These are phyloP conservation scores for Nicotiana knightiana DNA, from an alignment of 257 asterid genomes.

Conservation along the genomic window DNA sequence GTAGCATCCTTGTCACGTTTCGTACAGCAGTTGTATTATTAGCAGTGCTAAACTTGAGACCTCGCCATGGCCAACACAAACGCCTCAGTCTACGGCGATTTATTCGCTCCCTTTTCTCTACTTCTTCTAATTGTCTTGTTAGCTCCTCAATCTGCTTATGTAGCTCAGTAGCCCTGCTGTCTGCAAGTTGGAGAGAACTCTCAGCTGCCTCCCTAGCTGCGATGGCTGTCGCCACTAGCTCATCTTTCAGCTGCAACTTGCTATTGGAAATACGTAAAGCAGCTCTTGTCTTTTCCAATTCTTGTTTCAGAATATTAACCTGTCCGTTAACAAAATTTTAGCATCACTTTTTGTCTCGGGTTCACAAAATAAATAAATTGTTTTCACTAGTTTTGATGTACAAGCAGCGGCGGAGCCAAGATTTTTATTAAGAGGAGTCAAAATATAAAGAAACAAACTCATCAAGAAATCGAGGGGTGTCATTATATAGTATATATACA, in stretches of 20 bases:
- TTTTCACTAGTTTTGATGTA: not conserved
- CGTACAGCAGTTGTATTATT: slow-evolving; percentile 10
- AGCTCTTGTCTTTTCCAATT: slow-evolving; percentile 14
- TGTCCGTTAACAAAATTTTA: not conserved
- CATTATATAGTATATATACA: too few species aligned
- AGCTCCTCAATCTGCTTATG: slow-evolving; percentile 22
- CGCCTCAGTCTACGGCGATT: slow-evolving; percentile 17
- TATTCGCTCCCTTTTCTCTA: slow-evolving; percentile 16
- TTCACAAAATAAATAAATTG: not conserved
- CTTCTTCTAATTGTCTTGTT: slow-evolving; percentile 21
- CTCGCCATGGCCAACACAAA: slow-evolving; percentile 27
- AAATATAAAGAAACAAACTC: too few species aligned
- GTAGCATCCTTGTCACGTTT: slow-evolving; percentile 19
- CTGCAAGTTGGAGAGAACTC: slow-evolving; percentile 27
- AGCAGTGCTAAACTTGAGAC: slow-evolving; percentile 15
- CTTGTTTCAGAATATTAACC: slow-evolving; percentile 24
- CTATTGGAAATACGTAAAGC: slow-evolving; percentile 19
- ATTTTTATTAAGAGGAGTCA: too few species aligned
- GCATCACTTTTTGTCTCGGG: not conserved
- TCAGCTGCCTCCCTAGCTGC: slow-evolving; percentile 29
- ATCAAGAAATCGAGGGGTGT: too few species aligned
- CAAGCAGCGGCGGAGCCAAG: too few species aligned
- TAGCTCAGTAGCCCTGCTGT: slow-evolving; percentile 21
- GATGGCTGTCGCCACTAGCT: slow-evolving; percentile 22
- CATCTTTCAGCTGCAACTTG: slow-evolving; percentile 24